Percentiles rank a stretch among this genome's conserved stretches.
phyloP scores from a whole-genome alignment of 139 green algal species.

The Chlorella sp. region DNA sequence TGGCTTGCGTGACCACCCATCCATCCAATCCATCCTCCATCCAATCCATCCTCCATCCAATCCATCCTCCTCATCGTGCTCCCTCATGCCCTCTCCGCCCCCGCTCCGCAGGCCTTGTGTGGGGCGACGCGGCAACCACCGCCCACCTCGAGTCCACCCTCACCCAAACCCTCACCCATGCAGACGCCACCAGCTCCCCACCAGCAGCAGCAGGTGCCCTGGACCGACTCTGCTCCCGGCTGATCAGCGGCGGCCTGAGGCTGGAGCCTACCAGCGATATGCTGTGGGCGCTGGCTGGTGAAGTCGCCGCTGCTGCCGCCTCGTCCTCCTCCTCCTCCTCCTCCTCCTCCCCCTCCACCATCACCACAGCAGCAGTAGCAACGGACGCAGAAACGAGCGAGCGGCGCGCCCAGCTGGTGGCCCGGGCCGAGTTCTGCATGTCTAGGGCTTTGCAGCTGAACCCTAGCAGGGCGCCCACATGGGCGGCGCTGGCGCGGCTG shows the following conservation, averaged over 20 bases:
- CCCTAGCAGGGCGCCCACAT: conserved; percentile 42
- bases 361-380: background rate
- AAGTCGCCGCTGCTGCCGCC: background rate
- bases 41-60: background rate
- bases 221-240: conserved; percentile 2
- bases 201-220: conserved; percentile 4
- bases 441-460: conserved; percentile 64
- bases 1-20: background rate
- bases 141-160: conserved; percentile 21
- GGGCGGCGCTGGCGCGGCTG: conserved; percentile 65
- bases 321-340: no score
- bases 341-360: no score
- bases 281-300: conserved; percentile 55
- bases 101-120: background rate
- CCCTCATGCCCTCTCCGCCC: background rate
- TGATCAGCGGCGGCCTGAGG: conserved; percentile 39
- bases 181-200: background rate
- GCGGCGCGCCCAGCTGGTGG: background rate
- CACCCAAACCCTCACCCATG: conserved; percentile 3
- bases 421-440: conserved; percentile 54
- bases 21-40: background rate
- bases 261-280: conserved; percentile 37
- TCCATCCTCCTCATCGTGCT: background rate
- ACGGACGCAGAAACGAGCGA: no score
- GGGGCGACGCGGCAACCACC: conserved; percentile 10